Evolutionary conservation across 2,329 filamentous ascomycete genomes (phyloP).

Genomic region (Aspergillus aculeatus): DNA sequence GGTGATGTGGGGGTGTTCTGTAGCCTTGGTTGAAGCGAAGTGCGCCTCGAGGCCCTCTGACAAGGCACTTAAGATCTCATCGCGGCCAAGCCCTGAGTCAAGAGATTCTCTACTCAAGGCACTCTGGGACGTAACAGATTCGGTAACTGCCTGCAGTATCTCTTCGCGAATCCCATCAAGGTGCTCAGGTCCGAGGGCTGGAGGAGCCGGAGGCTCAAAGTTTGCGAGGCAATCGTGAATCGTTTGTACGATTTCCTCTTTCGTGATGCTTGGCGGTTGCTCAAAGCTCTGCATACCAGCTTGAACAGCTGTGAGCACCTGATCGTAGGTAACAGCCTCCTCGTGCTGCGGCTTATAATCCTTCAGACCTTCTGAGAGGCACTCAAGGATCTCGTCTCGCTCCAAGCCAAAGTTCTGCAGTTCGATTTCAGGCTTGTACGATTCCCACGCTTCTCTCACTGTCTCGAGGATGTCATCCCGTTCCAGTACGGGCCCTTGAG

Average conservation of each 20-base stretch:
- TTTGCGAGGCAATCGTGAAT: slow-evolving; percentile 85
- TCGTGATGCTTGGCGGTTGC: slow-evolving; percentile 66
- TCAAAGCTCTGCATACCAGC: slow-evolving; percentile 81
- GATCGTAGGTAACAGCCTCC: slow-evolving; percentile 70
- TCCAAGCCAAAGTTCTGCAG: slow-evolving; percentile 87
- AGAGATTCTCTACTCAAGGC: slow-evolving; percentile 31
- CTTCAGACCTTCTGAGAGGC: slow-evolving; percentile 79
- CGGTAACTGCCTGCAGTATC: slow-evolving; percentile 34
- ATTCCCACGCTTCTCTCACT: slow-evolving; percentile 87
- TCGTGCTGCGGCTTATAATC: slow-evolving; percentile 61
- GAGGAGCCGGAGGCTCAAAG: slow-evolving; percentile 50
- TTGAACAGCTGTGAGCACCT: slow-evolving; percentile 82
- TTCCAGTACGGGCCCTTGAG: slow-evolving; percentile 56
- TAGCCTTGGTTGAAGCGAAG: slow-evolving; percentile 53
- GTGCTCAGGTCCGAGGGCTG: slow-evolving; percentile 27
- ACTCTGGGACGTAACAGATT: slow-evolving; percentile 31
- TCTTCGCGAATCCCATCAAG: slow-evolving; percentile 32
- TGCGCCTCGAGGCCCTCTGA: slow-evolving; percentile 56
- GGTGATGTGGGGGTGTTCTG: slow-evolving; percentile 42
- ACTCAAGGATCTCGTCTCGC: slow-evolving; percentile 83
- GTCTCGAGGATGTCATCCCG: slow-evolving; percentile 83
- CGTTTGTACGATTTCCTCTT: slow-evolving; percentile 78
- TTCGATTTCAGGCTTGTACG: slow-evolving; percentile 89
- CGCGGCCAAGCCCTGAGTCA: slow-evolving; percentile 48
- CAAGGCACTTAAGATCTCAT: slow-evolving; percentile 60